Conservation (phyloP, 768 basidiomycete species). For the Antrodiella citrinella region DNA sequence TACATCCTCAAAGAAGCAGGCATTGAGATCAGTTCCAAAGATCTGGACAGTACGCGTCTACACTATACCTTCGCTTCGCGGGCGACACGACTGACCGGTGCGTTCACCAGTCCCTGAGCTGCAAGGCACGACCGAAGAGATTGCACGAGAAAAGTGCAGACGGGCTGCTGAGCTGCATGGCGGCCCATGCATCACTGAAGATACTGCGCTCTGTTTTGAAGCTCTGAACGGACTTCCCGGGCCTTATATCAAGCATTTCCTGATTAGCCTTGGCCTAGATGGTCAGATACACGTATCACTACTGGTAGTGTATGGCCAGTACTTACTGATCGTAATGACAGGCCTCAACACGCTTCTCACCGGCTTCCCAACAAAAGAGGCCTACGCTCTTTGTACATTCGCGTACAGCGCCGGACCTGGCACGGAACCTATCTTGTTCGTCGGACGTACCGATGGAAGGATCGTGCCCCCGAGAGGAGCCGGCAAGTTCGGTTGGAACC, state of each 20-base stretch:
- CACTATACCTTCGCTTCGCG: constrained; percentile 5
- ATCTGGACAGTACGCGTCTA: constrained; percentile 63
- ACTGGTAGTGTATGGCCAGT: neutral
- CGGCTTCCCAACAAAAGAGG: constrained; percentile 68
- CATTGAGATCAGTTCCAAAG: constrained; percentile 69
- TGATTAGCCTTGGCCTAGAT: constrained; percentile 75
- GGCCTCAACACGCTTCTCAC: constrained; percentile 77
- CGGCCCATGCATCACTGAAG: constrained; percentile 71
- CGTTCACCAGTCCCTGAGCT: constrained; percentile 94
- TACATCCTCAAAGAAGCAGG: constrained; percentile 68
- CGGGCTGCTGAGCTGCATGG: constrained; percentile 75
- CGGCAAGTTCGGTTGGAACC: constrained; percentile 83
- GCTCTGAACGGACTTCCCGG: constrained; percentile 90
- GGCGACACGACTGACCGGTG: too few relatives aligned
- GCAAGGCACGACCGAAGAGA: constrained; percentile 87
- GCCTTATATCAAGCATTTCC: constrained; percentile 94
- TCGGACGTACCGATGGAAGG: constrained; percentile 82
- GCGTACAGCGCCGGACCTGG: constrained; percentile 86
- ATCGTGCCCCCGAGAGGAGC: constrained; percentile 84
- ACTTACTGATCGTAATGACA: constrained; percentile 20
- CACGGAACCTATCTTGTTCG: constrained; percentile 71
- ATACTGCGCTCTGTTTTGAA: constrained; percentile 88
- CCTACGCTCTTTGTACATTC: constrained; percentile 92
- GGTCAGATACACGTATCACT: constrained; percentile 34
- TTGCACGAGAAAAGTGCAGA: constrained; percentile 81